Evolutionary conservation across 768 basidiomycete genomes (phyloP).

Genomic region (Phanerochaete sordida): DNA sequence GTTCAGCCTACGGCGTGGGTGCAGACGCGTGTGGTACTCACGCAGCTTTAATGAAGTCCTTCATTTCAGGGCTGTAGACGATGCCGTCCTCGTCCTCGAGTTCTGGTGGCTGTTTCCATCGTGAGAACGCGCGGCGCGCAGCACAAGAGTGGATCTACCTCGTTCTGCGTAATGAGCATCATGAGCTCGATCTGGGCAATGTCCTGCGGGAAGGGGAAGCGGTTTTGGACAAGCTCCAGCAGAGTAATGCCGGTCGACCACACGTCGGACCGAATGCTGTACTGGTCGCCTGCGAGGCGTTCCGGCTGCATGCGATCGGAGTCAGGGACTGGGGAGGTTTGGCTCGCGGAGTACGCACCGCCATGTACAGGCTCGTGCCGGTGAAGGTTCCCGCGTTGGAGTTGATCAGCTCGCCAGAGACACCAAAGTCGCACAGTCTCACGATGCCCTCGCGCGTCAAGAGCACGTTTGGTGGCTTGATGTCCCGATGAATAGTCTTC

Average conservation of each 20-base stretch:
- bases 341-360: conserved; percentile 54
- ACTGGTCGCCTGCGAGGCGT: conserved; percentile 87
- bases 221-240: conserved; percentile 89
- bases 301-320: conserved; percentile 61
- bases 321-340: not conserved
- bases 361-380: conserved; percentile 98
- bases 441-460: conserved; percentile 86
- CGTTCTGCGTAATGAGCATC: conserved; percentile 81
- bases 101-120: conserved; percentile 61
- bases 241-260: conserved; percentile 97
- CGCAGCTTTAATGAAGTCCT: conserved; percentile 87
- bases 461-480: conserved; percentile 92
- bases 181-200: conserved; percentile 92
- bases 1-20: conserved; percentile 2
- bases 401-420: conserved; percentile 92
- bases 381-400: conserved; percentile 95
- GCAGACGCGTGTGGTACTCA: conserved; percentile 36
- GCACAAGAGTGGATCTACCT: conserved; percentile 39
- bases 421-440: conserved; percentile 95
- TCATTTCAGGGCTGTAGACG: conserved; percentile 80
- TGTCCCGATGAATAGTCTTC: conserved; percentile 93
- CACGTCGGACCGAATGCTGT: conserved; percentile 94
- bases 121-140: conserved; percentile 15
- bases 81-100: conserved; percentile 69
- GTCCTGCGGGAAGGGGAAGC: conserved; percentile 93